Conservation (phyloP, 169 alveolate genomes). For the Plasmodium yoelii region DNA sequence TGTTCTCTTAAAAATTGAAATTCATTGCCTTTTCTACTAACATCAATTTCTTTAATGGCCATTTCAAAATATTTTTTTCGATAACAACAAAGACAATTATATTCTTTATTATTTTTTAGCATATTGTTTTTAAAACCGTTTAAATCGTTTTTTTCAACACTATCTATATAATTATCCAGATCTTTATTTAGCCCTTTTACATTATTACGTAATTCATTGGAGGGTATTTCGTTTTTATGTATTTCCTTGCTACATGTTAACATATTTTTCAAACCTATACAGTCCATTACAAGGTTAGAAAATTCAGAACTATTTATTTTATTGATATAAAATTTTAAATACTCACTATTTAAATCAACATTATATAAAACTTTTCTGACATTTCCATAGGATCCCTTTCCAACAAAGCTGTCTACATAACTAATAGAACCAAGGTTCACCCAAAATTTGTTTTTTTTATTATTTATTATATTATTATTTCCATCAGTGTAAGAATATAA, state of each 20-base stretch:
- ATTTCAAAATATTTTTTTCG: slow-evolving; percentile 38
- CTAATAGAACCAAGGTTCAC: slow-evolving; percentile 47
- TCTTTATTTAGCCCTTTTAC: not conserved
- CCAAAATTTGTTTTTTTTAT: slow-evolving; percentile 35
- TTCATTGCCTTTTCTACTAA: slow-evolving; percentile 62
- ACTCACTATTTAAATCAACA: slow-evolving; percentile 27
- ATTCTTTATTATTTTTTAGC: slow-evolving; percentile 15
- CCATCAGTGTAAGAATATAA: slow-evolving; percentile 53
- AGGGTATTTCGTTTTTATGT: not conserved
- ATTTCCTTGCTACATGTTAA: not conserved
- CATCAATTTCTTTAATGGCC: slow-evolving; percentile 74
- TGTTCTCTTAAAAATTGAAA: slow-evolving; percentile 84
- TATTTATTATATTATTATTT: slow-evolving; percentile 23
- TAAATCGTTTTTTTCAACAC: not conserved
- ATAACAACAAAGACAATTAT: slow-evolving; percentile 42
- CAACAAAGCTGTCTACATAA: slow-evolving; percentile 59
- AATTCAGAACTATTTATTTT: slow-evolving; percentile 49
- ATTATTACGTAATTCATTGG: not conserved
- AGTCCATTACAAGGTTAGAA: slow-evolving; percentile 17
- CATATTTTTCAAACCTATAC: not conserved
- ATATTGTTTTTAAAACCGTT: not conserved
- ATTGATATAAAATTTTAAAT: slow-evolving; percentile 66
- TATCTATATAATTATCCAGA: not conserved
- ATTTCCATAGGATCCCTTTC: slow-evolving; percentile 60
- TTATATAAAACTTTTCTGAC: slow-evolving; percentile 70